phyloP scores from a whole-genome alignment of 805 yeast species.

The Sugiyamaella qingdaonensis region DNA sequence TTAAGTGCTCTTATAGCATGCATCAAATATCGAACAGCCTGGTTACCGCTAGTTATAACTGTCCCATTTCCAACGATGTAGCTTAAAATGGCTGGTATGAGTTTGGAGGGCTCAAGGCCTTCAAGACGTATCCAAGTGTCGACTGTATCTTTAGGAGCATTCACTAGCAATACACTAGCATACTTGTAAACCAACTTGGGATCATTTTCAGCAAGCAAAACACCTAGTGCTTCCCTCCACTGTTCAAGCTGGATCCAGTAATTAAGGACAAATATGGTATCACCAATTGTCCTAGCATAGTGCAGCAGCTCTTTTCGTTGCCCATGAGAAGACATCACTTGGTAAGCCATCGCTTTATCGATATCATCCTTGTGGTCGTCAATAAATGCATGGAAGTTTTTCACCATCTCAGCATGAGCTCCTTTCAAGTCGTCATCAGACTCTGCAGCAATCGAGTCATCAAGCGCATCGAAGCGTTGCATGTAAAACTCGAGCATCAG shows the following conservation, averaged over 20 bases:
- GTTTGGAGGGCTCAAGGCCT: constrained; percentile 52
- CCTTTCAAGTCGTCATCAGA: neutral
- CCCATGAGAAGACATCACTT: constrained; percentile 64
- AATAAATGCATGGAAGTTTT: constrained; percentile 48
- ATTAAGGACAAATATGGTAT: constrained; percentile 62
- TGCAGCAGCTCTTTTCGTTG: constrained; percentile 57
- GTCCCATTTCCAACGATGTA: constrained; percentile 42
- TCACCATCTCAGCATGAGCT: neutral
- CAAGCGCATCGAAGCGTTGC: constrained; percentile 43
- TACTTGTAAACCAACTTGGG: constrained; percentile 55
- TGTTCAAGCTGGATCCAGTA: constrained; percentile 64
- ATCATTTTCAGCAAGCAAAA: constrained; percentile 43
- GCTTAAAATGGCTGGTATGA: constrained; percentile 72
- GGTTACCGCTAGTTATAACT: constrained; percentile 42
- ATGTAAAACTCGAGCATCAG: constrained; percentile 63
- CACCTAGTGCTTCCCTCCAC: constrained; percentile 69
- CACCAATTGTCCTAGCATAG: constrained; percentile 64
- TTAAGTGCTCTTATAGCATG: constrained; percentile 47
- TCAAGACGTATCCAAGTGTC: constrained; percentile 68
- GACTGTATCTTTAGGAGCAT: constrained; percentile 64
- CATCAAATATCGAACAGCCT: constrained; percentile 60
- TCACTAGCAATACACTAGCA: constrained; percentile 63
- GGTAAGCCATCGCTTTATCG: constrained; percentile 68
- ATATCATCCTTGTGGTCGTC: constrained; percentile 42
- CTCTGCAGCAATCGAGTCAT: constrained; percentile 32